phyloP scores from a whole-genome alignment of 345 rosid species.

The Mercurialis annua region DNA sequence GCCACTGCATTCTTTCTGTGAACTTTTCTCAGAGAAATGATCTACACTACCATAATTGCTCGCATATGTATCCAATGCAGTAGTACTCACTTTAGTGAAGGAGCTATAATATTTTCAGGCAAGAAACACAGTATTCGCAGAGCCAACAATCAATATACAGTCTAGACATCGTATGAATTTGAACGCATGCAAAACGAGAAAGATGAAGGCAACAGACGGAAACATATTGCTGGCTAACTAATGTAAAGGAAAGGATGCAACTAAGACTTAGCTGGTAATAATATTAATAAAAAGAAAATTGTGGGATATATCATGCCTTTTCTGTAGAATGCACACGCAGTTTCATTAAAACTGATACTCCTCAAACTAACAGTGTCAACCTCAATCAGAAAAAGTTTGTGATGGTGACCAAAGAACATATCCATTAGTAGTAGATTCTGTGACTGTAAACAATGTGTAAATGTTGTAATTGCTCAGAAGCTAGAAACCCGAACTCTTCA shows the following conservation, averaged over 20 bases:
- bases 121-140: neutral
- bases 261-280: too few relatives aligned
- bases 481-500: neutral
- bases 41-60: neutral
- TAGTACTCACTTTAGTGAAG: neutral
- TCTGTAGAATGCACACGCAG: neutral
- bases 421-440: neutral
- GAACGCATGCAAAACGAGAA: neutral
- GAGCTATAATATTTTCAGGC: neutral
- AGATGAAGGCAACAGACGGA: neutral
- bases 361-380: neutral
- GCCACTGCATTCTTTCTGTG: neutral
- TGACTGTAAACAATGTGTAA: neutral
- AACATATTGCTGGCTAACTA: neutral
- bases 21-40: neutral
- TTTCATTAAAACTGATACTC: neutral
- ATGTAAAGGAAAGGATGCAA: neutral
- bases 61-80: neutral
- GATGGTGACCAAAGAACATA: neutral
- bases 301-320: too few relatives aligned
- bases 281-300: too few relatives aligned
- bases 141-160: neutral
- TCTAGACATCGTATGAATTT: neutral
- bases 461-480: neutral
- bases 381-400: neutral